Base-by-base conservation (phyloP, 495 filamentous ascomycete genomes). In the Parachaetomium inaequale region DNA sequence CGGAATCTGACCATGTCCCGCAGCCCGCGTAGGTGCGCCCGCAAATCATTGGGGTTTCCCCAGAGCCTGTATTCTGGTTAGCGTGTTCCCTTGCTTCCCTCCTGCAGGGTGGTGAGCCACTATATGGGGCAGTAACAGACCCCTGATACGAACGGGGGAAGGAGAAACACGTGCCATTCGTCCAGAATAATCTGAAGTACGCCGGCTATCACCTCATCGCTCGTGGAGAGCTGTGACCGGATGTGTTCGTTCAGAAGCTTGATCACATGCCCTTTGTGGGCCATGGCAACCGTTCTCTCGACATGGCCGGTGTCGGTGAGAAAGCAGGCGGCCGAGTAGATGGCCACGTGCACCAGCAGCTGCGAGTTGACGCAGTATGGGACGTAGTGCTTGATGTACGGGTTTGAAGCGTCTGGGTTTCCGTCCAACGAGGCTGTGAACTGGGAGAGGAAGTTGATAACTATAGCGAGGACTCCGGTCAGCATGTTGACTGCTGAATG, bases 371-470 rank as follows among this genome's bases (percentile, higher is more conserved):
- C 54, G 38, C 59, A 69, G 36, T 66, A 75, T 2, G 75, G 74
- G 7, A 76, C 72, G 49, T 72, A 72, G 58, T 72, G 59, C 62
- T 70, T 72, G 59, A 75, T 65, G 46, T 74, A 75, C 7, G 69
- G 65, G 54, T 74, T 75, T 12, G 70, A 59, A 4, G 72, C 47
- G 43, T 76, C 74, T 0, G 75, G 75, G 34, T 72, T 72, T 21
- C 74, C 74, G 59, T 75, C 73, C 14, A 77, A 23, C 8, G 70
- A 74, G 25, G 74, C 72, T 54, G 72, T 75, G 73, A 83, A 69
- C 74, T 83, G 66, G 69, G 82, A 66, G 62, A 79, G 60, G 70
- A 84, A 69, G 83, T 90, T 70, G 81, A 90, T 58, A 73, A 75
- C 55, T 91, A 79, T 15, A n/a, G 3, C 52, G 14, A 7, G 11